Evolutionary conservation across 2,329 filamentous ascomycete genomes (phyloP).

Genomic region (Phialophora tarda): DNA sequence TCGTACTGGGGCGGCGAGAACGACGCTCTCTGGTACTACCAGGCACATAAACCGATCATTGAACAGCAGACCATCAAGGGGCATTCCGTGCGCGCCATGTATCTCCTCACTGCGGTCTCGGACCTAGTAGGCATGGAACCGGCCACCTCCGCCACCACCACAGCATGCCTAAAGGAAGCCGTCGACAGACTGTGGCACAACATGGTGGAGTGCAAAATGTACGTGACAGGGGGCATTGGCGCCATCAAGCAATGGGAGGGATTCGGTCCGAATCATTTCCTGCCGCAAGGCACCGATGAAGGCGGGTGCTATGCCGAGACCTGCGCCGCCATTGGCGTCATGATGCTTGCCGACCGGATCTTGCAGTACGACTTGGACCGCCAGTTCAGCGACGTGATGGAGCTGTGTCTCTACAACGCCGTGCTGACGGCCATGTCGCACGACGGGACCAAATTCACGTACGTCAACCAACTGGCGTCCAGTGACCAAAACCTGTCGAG

Average conservation of each 20-base stretch:
- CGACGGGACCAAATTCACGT: conserved; percentile 64
- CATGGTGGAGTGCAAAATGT: conserved; percentile 67
- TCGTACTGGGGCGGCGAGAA: background rate
- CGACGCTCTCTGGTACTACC: conserved; percentile 57
- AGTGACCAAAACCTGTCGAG: conserved; percentile 57
- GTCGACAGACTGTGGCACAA: conserved; percentile 62
- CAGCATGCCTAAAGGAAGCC: conserved; percentile 43
- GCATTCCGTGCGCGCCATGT: conserved; percentile 66
- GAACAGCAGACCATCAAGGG: conserved; percentile 63
- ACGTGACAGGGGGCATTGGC: conserved; percentile 66
- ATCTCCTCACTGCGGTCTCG: conserved; percentile 64
- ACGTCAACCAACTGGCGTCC: conserved; percentile 66
- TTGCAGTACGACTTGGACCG: conserved; percentile 60
- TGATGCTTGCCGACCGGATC: conserved; percentile 65
- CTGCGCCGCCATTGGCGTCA: conserved; percentile 64
- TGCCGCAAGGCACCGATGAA: conserved; percentile 64
- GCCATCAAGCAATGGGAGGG: conserved; percentile 65
- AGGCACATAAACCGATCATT: conserved; percentile 62
- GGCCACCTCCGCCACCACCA: conserved; percentile 37
- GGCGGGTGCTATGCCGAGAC: conserved; percentile 69
- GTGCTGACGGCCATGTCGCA: conserved; percentile 64
- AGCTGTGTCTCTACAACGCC: conserved; percentile 66
- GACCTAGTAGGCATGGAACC: conserved; percentile 53
- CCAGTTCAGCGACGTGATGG: conserved; percentile 64
- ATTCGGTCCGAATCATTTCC: conserved; percentile 64